These are phyloP conservation scores for Saccharomycopsis synnaedendra DNA, from an alignment of 805 yeast genomes.

Conservation along the genomic window DNA sequence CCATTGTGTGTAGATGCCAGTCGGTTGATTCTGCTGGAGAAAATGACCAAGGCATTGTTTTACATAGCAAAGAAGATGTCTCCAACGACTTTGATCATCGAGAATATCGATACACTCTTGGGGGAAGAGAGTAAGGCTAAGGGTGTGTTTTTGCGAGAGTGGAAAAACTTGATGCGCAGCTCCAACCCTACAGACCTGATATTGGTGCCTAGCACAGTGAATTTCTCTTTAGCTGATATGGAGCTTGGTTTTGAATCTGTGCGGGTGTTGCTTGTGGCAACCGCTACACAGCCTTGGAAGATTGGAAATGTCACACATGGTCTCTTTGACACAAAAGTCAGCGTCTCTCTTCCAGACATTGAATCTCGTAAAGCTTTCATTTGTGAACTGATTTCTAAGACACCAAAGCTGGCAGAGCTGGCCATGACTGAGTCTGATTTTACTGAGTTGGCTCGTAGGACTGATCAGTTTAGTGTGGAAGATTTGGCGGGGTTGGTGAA, in stretches of 20 bases:
- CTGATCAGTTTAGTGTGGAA: constrained; percentile 84
- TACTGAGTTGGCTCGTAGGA: constrained; percentile 45
- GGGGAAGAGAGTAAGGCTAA: constrained; percentile 77
- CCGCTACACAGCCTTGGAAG: constrained; percentile 95
- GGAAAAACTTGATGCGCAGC: constrained; percentile 56
- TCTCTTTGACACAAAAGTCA: constrained; percentile 82
- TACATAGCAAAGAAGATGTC: constrained; percentile 74
- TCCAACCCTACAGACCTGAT: no score
- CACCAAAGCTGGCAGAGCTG: constrained; percentile 60
- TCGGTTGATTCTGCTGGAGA: constrained; percentile 36
- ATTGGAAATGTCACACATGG: constrained; percentile 63
- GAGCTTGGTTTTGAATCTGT: constrained; percentile 21
- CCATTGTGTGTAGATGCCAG: background rate
- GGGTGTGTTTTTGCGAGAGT: constrained; percentile 44
- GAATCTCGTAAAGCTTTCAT: constrained; percentile 72
- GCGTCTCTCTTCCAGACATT: constrained; percentile 86
- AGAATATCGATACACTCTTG: constrained; percentile 82
- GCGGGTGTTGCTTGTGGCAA: constrained; percentile 83
- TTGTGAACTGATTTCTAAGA: constrained; percentile 31
- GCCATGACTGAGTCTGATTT: constrained; percentile 42
- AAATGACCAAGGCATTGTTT: constrained; percentile 81
- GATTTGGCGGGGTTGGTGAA: constrained; percentile 90
- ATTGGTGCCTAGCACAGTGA: background rate
- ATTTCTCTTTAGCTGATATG: background rate
- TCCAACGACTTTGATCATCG: constrained; percentile 90